Evolutionary conservation across 768 basidiomycete genomes (phyloP), one percentile per base, ranked within the genome.

Genomic region (Calocybe cyanea): DNA sequence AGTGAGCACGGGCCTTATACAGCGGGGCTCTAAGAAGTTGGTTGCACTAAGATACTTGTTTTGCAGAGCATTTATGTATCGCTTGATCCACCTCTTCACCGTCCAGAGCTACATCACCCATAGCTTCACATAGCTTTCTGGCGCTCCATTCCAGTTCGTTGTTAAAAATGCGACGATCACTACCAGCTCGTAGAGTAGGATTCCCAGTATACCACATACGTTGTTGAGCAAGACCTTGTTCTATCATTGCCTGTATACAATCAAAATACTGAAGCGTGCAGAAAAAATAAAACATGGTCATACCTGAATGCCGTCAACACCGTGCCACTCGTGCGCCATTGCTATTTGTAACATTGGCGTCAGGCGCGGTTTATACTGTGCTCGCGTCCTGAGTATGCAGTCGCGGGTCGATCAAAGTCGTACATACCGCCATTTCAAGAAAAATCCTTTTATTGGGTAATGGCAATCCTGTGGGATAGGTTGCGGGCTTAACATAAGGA

Each of bases 211-310:
- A 52, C 68, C 68, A 69, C 66, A 69, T 68, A 19, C 68, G 58
- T 44, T 69, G 68, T 37, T 69, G 68, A 3, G 68, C 67, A 19
- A 66, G 51, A 8, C 66, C 67, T 43, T 69, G 68, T 40, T 69
- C 66, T 9, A 68, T 59, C 57, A 66, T 63, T 18, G 67, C 65
- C 57, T 68, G 48, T 6, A 30, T 18, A 40, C 36, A 19, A 13
- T 2, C 8, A 21, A 7, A 8, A 25, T 23, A 14, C n/a, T 8
- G 24, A 15, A 39, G 41, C 9, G 17, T 11, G 13, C 3, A 23
- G 3, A 20, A 38, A 2, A 9, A n/a, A n/a, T 24, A 18, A 28
- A 6, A 28, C 5, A 11, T 40, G 13, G 10, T 13, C 1, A 5
- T 7, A 60, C 60, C 49, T 64, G 55, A 4, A 64, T 47, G 10